Evolutionary conservation across 23 red algal species (phyloP), one percentile per base, ranked within the genome.

Genomic region (Rhodosorus marinus): DNA sequence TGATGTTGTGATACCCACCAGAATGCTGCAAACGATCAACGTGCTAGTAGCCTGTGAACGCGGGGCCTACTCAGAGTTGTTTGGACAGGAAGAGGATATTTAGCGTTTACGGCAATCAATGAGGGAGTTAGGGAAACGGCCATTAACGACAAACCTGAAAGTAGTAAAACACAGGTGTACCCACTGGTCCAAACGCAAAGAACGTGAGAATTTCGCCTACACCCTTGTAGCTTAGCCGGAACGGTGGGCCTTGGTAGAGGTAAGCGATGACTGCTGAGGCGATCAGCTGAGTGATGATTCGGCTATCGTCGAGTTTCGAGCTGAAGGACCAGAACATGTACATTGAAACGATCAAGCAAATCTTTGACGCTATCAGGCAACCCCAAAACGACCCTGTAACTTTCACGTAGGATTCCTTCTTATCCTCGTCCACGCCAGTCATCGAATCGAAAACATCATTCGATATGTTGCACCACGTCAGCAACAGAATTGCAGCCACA

Each of bases 391-490:
- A 67, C 28, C 78, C 78, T 20, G 49, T 52, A 24, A 83, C 51
- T 31, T 83, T 83, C 46, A 83, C 67, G 20, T 74, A 23, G 22
- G 52, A 61, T 52, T 83, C 78, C 31, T 33, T 42, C 59, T 83
- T 83, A 46, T 83, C 43, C 42, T 21, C 14, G 46, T 83, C 78
- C 19, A 83, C 61, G 2, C 66, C 58, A 29, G 66, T 64, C 20
- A 64, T 69, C 26, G 35, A 70, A 28, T 83, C 78, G 30, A 73
- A 83, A 20, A 70, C 78, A 47, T 83, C 78, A 34, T 83, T 83
- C 3, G 57, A 60, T 7, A 72, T 33, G 35, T 83, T 83, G 4
- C 73, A 69, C 78, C 78, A 83, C 19, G 55, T 69, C 20, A 83
- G 67, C 7, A 73, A 50, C 5, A 43, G n/a, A 24, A 83, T 51